Evolutionary conservation across 164 flowering plant genomes (phyloP).

Genomic region (Euptelea pleiosperma): DNA sequence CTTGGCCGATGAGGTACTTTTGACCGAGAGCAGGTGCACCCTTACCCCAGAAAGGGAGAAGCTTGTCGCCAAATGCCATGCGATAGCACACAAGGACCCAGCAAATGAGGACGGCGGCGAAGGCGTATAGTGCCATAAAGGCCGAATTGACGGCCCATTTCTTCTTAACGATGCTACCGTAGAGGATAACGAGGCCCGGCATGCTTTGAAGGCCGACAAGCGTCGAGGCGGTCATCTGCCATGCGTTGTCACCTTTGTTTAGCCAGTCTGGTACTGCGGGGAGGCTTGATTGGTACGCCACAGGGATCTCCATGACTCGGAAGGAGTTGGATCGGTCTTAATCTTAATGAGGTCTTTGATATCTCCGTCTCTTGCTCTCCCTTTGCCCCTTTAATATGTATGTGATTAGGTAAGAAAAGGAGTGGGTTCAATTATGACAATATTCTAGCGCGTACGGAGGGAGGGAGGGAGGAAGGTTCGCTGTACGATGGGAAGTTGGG

Average conservation of each 20-base stretch:
- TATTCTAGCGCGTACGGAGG: too few relatives aligned
- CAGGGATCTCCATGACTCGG: neutral
- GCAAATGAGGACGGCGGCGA: constrained; percentile 22
- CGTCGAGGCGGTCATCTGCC: constrained; percentile 25
- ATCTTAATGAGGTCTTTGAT: too few relatives aligned
- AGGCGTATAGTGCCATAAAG: constrained; percentile 29
- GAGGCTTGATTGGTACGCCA: too few relatives aligned
- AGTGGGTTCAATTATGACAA: too few relatives aligned
- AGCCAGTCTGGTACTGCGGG: constrained; percentile 22
- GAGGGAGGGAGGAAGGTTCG: too few relatives aligned
- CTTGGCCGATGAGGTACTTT: constrained; percentile 8
- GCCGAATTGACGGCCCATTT: too few relatives aligned
- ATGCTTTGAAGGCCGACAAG: constrained; percentile 24
- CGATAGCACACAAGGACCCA: constrained; percentile 22
- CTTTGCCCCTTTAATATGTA: too few relatives aligned
- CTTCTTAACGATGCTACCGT: too few relatives aligned
- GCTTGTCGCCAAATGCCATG: constrained; percentile 21
- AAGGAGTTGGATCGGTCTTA: neutral
- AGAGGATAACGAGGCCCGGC: too few relatives aligned
- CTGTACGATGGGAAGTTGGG: too few relatives aligned
- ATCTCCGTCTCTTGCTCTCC: neutral
- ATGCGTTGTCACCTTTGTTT: constrained; percentile 26
- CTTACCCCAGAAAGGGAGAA: constrained; percentile 21
- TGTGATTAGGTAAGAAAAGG: too few relatives aligned
- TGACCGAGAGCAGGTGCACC: constrained; percentile 10